A percentile compares a stretch with the other conserved stretches of the same genome.
phyloP scores from a whole-genome alignment of 108 stramenopile genomes.

The Nannochloropsis oceanica region DNA sequence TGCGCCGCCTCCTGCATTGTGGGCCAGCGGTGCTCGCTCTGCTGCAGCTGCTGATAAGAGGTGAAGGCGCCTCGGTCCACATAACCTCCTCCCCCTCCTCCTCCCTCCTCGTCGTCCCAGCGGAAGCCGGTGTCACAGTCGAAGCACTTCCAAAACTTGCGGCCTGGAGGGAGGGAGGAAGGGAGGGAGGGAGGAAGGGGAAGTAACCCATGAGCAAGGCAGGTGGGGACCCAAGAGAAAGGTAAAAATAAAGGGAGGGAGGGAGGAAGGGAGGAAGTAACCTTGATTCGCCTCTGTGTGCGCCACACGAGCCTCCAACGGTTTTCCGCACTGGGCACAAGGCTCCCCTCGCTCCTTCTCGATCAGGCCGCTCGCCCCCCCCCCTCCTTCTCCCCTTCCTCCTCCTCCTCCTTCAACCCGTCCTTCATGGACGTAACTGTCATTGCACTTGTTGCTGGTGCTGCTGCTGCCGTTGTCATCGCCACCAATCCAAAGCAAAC shows the following conservation, averaged over 20 bases:
- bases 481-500: background rate
- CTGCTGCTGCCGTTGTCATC: background rate
- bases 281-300: background rate
- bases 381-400: background rate
- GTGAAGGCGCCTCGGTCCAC: background rate
- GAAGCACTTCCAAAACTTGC: background rate
- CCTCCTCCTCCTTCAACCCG: background rate
- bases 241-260: background rate
- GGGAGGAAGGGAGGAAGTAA: background rate
- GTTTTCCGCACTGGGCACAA: background rate
- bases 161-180: background rate
- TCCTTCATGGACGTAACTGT: background rate
- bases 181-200: background rate
- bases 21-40: too few species aligned
- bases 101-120: background rate
- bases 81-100: background rate
- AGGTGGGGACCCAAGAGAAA: background rate
- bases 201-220: background rate
- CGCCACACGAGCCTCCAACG: background rate
- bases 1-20: background rate
- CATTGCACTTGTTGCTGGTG: background rate
- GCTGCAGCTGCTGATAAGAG: background rate
- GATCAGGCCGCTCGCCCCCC: background rate
- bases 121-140: background rate
- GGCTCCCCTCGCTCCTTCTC: background rate